These are phyloP conservation scores for Penicillium crystallinum DNA, from an alignment of 495 filamentous ascomycete species.

Conservation along the genomic window DNA sequence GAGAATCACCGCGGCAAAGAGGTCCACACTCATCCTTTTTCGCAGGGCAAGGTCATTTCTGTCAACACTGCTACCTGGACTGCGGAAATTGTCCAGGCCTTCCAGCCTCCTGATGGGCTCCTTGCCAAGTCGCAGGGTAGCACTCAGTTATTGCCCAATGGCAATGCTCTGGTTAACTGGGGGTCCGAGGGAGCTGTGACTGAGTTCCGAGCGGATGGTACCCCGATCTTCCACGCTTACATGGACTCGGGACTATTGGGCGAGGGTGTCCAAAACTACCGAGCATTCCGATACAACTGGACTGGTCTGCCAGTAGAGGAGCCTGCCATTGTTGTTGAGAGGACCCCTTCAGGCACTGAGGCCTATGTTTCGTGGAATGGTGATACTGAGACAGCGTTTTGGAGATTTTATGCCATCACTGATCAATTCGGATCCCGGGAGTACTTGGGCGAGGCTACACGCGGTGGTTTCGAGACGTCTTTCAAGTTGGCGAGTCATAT, in stretches of 20 bases:
- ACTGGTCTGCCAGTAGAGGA: slow-evolving; percentile 29
- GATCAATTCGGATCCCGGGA: slow-evolving; percentile 30
- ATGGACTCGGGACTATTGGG: slow-evolving; percentile 29
- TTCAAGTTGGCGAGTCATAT: slow-evolving; percentile 14
- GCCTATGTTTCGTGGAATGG: slow-evolving; percentile 44
- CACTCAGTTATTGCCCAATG: slow-evolving; percentile 50
- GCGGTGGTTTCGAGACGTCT: slow-evolving; percentile 37
- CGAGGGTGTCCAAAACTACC: slow-evolving; percentile 33
- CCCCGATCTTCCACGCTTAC: slow-evolving; percentile 42
- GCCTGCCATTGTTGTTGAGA: slow-evolving; percentile 32
- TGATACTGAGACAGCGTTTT: slow-evolving; percentile 34
- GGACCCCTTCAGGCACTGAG: slow-evolving; percentile 22
- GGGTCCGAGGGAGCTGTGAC: slow-evolving; percentile 50
- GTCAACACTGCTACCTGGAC: slow-evolving; percentile 47
- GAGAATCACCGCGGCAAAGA: slow-evolving; percentile 40
- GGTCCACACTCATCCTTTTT: slow-evolving; percentile 38
- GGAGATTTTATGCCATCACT: slow-evolving; percentile 34
- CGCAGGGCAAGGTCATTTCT: slow-evolving; percentile 51
- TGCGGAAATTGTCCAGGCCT: slow-evolving; percentile 40
- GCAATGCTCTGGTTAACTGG: slow-evolving; percentile 52
- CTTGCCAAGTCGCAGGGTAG: slow-evolving; percentile 53
- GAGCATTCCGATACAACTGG: slow-evolving; percentile 34
- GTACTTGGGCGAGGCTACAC: slow-evolving; percentile 30
- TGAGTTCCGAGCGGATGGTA: slow-evolving; percentile 46
- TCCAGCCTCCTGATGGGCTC: slow-evolving; percentile 43